Conservation (phyloP, 2,329 filamentous ascomycete genomes). For the Metarhizium humberi region DNA sequence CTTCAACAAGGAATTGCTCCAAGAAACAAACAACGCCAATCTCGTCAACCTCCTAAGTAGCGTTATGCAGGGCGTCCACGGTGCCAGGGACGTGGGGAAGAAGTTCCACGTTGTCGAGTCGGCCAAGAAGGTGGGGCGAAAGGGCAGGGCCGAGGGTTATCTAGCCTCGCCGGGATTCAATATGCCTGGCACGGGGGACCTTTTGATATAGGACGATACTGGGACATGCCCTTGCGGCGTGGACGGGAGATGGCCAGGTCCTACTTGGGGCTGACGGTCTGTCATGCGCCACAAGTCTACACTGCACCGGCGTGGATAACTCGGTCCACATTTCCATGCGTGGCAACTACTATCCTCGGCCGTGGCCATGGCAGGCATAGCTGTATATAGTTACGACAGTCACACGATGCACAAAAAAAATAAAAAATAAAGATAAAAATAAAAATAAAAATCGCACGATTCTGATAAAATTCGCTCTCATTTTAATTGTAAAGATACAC, state of each 20-base stretch:
- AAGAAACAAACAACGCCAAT: conserved; percentile 76
- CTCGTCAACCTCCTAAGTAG: conserved; percentile 68
- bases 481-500: background rate
- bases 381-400: conserved; percentile 1
- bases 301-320: background rate
- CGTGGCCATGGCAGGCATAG: no score
- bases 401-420: background rate
- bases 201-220: conserved; percentile 16
- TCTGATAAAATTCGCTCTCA: background rate
- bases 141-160: conserved; percentile 12
- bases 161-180: conserved; percentile 14
- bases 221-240: background rate
- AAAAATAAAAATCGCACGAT: background rate
- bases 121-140: conserved; percentile 15
- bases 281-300: background rate
- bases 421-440: background rate
- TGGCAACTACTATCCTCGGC: background rate
- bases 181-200: conserved; percentile 19
- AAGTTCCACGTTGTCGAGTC: conserved; percentile 57
- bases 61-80: conserved; percentile 62
- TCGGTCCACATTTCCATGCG: background rate
- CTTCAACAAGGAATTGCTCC: conserved; percentile 61
- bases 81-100: conserved; percentile 63
- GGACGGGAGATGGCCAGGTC: no score
- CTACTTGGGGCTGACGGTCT: background rate